phyloP scores from a whole-genome alignment of 345 rosid species.

The Gossypium ekmanianum region DNA sequence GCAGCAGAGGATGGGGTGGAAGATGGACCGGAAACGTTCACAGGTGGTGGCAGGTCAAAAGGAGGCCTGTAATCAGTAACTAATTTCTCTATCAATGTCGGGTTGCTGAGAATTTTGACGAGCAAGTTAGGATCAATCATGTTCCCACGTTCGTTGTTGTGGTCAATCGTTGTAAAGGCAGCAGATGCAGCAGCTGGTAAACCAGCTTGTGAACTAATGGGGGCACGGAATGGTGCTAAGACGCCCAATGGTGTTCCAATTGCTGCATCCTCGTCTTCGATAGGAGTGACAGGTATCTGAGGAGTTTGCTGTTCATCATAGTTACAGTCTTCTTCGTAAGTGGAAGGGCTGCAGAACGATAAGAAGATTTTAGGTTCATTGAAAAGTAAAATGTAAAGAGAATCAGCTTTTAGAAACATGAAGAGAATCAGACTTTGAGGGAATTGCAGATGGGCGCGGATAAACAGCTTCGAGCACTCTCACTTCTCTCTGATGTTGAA shows the following conservation, averaged over 20 bases:
- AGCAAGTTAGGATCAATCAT: conserved; percentile 80
- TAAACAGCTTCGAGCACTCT: conserved; percentile 88
- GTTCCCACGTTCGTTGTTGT: conserved; percentile 55
- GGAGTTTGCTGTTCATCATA: conserved; percentile 44
- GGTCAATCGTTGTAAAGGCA: conserved; percentile 62
- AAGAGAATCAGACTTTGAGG: conserved; percentile 54
- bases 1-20: conserved; percentile 29
- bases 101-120: conserved; percentile 70
- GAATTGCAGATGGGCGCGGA: conserved; percentile 29
- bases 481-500: conserved; percentile 73
- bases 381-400: conserved; percentile 12
- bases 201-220: conserved; percentile 31
- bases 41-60: conserved; percentile 24
- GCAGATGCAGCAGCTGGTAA: conserved; percentile 60
- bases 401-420: not conserved
- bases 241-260: conserved; percentile 21
- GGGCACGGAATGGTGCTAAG: not conserved
- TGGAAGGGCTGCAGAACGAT: conserved; percentile 54
- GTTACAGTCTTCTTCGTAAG: conserved; percentile 35
- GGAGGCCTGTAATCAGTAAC: conserved; percentile 36
- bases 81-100: conserved; percentile 70
- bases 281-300: conserved; percentile 21
- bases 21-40: conserved; percentile 30
- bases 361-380: conserved; percentile 14
- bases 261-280: conserved; percentile 76